Evolutionary conservation across 1,284 basidiomycete genomes (phyloP).

Genomic region (Takashimella tepidaria): DNA sequence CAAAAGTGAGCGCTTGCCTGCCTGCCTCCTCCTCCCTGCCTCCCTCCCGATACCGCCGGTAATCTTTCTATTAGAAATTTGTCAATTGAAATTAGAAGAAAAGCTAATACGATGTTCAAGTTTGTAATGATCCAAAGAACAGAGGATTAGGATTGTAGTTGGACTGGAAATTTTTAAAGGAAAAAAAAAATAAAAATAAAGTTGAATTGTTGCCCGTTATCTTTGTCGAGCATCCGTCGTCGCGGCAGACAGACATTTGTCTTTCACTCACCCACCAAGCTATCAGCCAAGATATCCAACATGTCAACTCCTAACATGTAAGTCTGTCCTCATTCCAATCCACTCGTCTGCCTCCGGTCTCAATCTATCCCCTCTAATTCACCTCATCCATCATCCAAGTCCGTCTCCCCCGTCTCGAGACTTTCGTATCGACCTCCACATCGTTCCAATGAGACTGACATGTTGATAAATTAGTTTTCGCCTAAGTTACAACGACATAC

Average conservation of each 20-base stretch:
- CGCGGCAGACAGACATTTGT: not conserved
- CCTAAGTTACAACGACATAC: conserved; percentile 48
- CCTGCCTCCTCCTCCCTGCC: no score
- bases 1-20: no score
- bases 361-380: not conserved
- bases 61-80: no score
- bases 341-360: not conserved
- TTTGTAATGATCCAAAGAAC: no score
- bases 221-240: not conserved
- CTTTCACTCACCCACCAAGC: not conserved
- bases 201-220: no score
- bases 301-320: not conserved
- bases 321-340: not conserved
- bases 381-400: no score
- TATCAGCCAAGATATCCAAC: not conserved
- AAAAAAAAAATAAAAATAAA: not conserved
- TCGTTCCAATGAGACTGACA: conserved; percentile 9
- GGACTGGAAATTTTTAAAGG: not conserved
- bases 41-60: no score
- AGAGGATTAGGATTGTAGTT: not conserved
- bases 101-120: no score
- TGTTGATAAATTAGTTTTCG: conserved; percentile 17
- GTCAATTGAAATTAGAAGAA: no score
- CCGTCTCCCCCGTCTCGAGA: conserved; percentile 14
- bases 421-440: conserved; percentile 41